Evolutionary conservation across 768 basidiomycete species (phyloP).

Genomic region (Phanerochaete sordida): DNA sequence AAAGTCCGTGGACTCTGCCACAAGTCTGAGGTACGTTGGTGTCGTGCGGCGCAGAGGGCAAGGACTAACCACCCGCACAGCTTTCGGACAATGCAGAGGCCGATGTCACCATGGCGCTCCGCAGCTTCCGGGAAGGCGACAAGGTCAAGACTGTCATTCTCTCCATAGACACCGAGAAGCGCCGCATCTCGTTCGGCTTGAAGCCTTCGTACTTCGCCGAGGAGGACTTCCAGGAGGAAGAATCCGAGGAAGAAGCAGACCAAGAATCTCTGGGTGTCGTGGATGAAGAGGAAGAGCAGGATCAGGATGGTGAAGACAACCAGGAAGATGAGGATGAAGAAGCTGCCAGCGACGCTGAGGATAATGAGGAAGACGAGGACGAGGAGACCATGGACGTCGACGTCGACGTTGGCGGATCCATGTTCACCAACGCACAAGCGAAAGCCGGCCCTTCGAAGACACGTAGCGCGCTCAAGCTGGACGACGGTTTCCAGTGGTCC

Average conservation of each 20-base stretch:
- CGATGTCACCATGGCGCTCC: conserved; percentile 73
- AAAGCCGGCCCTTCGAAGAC: conserved; percentile 14
- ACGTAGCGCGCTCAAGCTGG: conserved; percentile 41
- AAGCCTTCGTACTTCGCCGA: conserved; percentile 85
- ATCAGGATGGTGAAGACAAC: conserved; percentile 16
- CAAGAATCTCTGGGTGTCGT: conserved; percentile 30
- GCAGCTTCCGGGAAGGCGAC: conserved; percentile 84
- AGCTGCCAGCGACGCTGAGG: conserved; percentile 15
- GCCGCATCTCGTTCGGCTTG: conserved; percentile 76
- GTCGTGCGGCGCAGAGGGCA: background rate
- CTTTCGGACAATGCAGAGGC: conserved; percentile 85
- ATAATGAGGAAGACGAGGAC: conserved; percentile 26
- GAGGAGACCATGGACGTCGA: conserved; percentile 47
- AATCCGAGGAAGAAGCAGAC: conserved; percentile 28
- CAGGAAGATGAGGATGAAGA: conserved; percentile 15
- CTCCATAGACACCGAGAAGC: conserved; percentile 70
- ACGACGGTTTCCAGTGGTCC: conserved; percentile 74
- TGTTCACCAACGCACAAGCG: background rate
- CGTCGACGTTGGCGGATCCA: conserved; percentile 25
- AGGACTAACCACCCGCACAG: conserved; percentile 34
- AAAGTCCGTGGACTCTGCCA: conserved; percentile 90
- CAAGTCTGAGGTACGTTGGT: conserved; percentile 75
- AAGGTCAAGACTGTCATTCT: conserved; percentile 76
- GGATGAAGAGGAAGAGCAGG: conserved; percentile 18
- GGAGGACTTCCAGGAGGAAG: conserved; percentile 49